Conservation (phyloP, 371 early-diverging fungal species). For the Choanephora cucurbitarum region DNA sequence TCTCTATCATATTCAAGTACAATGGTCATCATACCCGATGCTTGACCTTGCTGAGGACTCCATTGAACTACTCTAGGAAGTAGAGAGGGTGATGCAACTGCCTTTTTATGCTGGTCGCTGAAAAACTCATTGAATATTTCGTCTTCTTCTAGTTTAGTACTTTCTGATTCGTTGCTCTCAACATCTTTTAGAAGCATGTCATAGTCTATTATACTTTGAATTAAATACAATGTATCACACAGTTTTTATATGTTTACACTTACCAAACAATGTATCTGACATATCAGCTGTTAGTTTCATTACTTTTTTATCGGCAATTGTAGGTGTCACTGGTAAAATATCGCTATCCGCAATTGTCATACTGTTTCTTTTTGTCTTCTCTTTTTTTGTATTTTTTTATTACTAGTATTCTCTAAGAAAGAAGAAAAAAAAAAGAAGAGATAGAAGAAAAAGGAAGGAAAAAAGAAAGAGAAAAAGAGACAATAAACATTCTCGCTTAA, state of each 20-base stretch:
- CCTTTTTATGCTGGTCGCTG: not conserved
- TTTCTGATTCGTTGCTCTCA: not conserved
- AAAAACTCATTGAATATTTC: slow-evolving; percentile 7
- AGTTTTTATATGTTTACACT: not conserved
- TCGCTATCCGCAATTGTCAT: slow-evolving; percentile 20
- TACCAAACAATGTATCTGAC: slow-evolving; percentile 23
- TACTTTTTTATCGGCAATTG: slow-evolving; percentile 11
- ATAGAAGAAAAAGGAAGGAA: not conserved
- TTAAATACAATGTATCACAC: not conserved
- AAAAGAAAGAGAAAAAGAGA: not conserved
- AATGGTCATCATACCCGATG: slow-evolving; percentile 4
- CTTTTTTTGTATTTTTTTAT: no score
- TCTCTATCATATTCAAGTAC: slow-evolving; percentile 11
- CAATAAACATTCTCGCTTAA: not conserved
- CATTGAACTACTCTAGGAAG: slow-evolving; percentile 18
- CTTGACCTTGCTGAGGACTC: slow-evolving; percentile 18
- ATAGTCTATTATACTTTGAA: slow-evolving; percentile 13
- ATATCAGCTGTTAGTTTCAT: not conserved
- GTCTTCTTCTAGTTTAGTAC: slow-evolving; percentile 1
- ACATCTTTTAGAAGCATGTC: slow-evolving; percentile 13
- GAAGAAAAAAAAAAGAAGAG: slow-evolving; percentile 3
- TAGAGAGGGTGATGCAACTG: not conserved
- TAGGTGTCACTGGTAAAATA: slow-evolving; percentile 9
- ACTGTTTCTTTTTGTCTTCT: no score
- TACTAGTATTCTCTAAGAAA: no score